Evolutionary conservation across 345 rosid species (phyloP), one percentile per base, ranked within the genome.

Genomic region (Iberis pinnata): DNA sequence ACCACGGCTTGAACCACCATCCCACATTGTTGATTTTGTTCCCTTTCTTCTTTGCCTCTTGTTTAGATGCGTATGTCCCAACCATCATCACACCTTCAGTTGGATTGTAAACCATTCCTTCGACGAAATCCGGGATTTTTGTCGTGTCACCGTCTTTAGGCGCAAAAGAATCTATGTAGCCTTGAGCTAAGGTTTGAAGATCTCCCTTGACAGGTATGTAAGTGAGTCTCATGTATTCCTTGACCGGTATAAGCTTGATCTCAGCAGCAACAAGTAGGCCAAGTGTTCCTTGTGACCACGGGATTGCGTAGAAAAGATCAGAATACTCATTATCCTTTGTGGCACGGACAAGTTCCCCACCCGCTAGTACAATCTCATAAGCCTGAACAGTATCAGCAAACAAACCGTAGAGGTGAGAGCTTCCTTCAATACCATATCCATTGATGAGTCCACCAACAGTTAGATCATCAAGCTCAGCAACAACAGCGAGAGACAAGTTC

Each of bases 1-100:
- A 93, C 99, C 99, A 93, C 18, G 96, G 80, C 58, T 93, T 93
- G 75, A 64, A 93, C 99, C 99, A 93, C 99, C 99, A 93, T 53
- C 97, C 92, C 7, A 88, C 88, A 11, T 50, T 70, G 76, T 93
- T 93, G 56, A 84, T 88, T 51, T 70, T 73, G 57, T 84, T 93
- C 7, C 99, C 99, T 68, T 82, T 88, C 78, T 65, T 75, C 81
- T 82, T 84, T 12, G 99, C 99, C 58, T 88, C 97, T 63, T 82
- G 80, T 70, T 80, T 82, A 0, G 97, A 86, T 22, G 97, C 99
- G 62, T 93, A 93, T 40, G 58, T 80, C 14, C 99, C 99, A 0
- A 82, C 80, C 97, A 93, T 93, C 81, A 90, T 77, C 43, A 93
- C 99, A 25, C 84, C 97, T 75, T 83, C 87, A 0, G 72, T 79